phyloP scores from a whole-genome alignment of 441 rosid genomes.

The Francoa sonchifolia region DNA sequence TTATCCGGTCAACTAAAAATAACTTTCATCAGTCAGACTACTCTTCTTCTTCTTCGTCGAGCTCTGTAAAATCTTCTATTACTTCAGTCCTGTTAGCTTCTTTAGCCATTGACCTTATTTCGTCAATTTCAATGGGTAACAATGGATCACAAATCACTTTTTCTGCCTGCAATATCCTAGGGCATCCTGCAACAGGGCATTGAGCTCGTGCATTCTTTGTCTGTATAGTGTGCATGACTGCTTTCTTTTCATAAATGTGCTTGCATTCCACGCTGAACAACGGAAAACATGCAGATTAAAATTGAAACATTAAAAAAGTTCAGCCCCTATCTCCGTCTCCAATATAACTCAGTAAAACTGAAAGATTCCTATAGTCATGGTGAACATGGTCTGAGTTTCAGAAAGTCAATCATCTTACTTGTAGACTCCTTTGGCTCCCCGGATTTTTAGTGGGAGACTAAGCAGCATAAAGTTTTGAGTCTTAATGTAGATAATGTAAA shows the following conservation, averaged over 20 bases:
- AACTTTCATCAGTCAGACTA: conserved; percentile 8
- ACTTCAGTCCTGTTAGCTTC: conserved; percentile 26
- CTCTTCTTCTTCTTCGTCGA: conserved; percentile 20
- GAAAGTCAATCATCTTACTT: too few species aligned
- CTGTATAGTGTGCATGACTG: conserved; percentile 37
- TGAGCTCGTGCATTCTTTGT: conserved; percentile 16
- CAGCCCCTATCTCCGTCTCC: too few species aligned
- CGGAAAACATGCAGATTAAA: too few species aligned
- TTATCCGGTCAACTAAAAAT: too few species aligned
- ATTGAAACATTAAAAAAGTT: too few species aligned
- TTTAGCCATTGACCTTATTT: conserved; percentile 39
- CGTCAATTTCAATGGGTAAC: conserved; percentile 59
- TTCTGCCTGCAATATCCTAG: conserved; percentile 31
- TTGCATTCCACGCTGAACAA: conserved; percentile 64
- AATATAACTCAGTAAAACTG: too few species aligned
- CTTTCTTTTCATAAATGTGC: conserved; percentile 65
- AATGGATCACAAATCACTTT: conserved; percentile 53
- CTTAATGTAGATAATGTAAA: too few species aligned
- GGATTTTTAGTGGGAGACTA: too few species aligned
- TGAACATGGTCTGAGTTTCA: too few species aligned
- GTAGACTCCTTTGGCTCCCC: too few species aligned
- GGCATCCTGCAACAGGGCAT: conserved; percentile 79
- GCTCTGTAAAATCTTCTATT: conserved; percentile 69
- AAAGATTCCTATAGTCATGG: too few species aligned
- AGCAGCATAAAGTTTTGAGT: too few species aligned